Evolutionary conservation across 192 early-diverging fungal species (phyloP), one percentile per base, ranked within the genome.

Genomic region (Powellomyces hirtus): DNA sequence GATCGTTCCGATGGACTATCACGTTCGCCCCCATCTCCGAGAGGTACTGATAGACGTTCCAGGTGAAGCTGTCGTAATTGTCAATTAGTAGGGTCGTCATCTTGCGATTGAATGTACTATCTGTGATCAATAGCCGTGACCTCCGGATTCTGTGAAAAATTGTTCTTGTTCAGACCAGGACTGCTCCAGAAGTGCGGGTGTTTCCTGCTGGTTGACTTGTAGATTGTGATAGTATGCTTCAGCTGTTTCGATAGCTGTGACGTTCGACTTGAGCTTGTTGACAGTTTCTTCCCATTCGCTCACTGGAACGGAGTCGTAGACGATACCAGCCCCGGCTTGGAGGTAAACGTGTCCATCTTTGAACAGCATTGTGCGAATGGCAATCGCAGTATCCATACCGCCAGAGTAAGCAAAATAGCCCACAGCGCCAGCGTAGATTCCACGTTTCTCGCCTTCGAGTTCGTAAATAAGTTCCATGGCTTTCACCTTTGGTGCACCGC

Each of bases 31-130:
- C 96, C 18, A 95, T 86, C 68, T 90, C 85, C 52, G 86, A 87
- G 16, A 99, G 84, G 59, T 90, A 96, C 81, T 98, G 96, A 80
- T 97, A 98, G 34, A 99, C 85, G 78, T 99, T 99, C 87, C 93
- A 99, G 29, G 95, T 97, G 72, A 99, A 99, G 66, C 89, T 91
- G 82, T 99, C 97, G 86, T 96, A 99, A 71, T 97, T 97, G 82
- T 99, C 97, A 57, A 99, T 94, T 68, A 97, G 84, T 55, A 98
- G 63, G 38, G 90, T 87, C 16, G n/a, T n/a, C n/a, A n/a, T n/a
- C n/a, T n/a, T n/a, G n/a, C n/a, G n/a, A n/a, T n/a, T n/a, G n/a
- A n/a, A n/a, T n/a, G n/a, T n/a, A n/a, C n/a, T n/a, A n/a, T n/a
- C n/a, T n/a, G n/a, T n/a, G n/a, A n/a, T n/a, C n/a, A n/a, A n/a